These are phyloP conservation scores for Apiotrichum gracile DNA, from an alignment of 1,284 basidiomycete species.

Conservation along the genomic window DNA sequence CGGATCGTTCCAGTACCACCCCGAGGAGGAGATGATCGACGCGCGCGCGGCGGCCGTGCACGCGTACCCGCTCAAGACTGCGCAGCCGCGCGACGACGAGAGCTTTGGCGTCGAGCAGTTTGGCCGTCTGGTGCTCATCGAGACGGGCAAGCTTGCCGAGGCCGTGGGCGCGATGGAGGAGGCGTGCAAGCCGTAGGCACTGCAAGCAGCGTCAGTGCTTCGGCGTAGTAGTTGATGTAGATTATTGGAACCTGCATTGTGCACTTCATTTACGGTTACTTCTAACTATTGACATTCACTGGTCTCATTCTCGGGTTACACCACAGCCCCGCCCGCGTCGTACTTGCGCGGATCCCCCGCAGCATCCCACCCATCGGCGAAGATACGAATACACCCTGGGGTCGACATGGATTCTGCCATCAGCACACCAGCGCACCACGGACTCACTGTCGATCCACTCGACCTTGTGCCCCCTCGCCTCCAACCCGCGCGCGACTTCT, in stretches of 20 bases:
- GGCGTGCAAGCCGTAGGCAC: constrained; percentile 17
- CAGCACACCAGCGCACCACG: background rate
- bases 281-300: too few species aligned
- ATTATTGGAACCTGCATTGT: too few species aligned
- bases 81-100: constrained; percentile 61
- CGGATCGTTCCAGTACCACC: constrained; percentile 65
- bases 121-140: constrained; percentile 68
- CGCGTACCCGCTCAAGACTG: constrained; percentile 62
- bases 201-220: too few species aligned
- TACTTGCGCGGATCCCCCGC: constrained; percentile 31
- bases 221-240: too few species aligned
- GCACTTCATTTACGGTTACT: too few species aligned
- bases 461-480: constrained; percentile 26
- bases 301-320: too few species aligned
- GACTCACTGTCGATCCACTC: constrained; percentile 24
- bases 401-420: constrained; percentile 18
- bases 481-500: constrained; percentile 17
- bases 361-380: constrained; percentile 19
- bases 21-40: constrained; percentile 72
- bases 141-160: constrained; percentile 34
- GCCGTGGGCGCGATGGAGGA: constrained; percentile 46
- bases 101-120: constrained; percentile 73
- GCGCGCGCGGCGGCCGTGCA: constrained; percentile 60
- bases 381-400: constrained; percentile 25
- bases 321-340: constrained; percentile 25